A percentile compares a stretch with the other conserved stretches of the same genome.
These are phyloP conservation scores for Cryptococcus sp. DNA, from an alignment of 1,284 basidiomycete species.

Conservation along the genomic window DNA sequence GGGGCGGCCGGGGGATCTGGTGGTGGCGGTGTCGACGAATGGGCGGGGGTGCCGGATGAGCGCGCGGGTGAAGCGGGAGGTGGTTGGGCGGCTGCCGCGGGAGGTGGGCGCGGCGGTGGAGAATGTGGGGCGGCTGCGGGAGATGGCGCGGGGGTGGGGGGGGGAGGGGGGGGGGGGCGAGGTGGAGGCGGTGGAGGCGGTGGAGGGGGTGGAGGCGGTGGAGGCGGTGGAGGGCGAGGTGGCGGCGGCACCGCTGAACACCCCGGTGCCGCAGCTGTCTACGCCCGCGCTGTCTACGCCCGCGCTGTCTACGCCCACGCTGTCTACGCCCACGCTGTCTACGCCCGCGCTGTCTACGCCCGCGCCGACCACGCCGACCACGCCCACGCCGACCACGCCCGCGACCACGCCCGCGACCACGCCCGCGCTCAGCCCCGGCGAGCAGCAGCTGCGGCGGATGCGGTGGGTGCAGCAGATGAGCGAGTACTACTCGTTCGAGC, in stretches of 20 bases:
- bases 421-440: conserved; percentile 37
- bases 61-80: conserved; percentile 73
- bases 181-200: conserved; percentile 34
- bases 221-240: conserved; percentile 18
- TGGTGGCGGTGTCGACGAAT: conserved; percentile 87
- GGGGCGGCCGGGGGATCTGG: conserved; percentile 59
- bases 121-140: conserved; percentile 69
- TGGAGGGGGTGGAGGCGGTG: conserved; percentile 60
- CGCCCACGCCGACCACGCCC: not conserved
- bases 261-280: conserved; percentile 66
- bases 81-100: conserved; percentile 69
- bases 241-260: conserved; percentile 64
- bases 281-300: conserved; percentile 29
- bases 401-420: not conserved
- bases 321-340: no score
- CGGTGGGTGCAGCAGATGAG: conserved; percentile 87
- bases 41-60: conserved; percentile 86
- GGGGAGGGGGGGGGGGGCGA: conserved; percentile 18
- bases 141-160: conserved; percentile 57
- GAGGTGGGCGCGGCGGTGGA: conserved; percentile 74
- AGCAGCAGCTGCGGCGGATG: conserved; percentile 63
- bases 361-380: no score
- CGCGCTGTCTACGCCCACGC: no score
- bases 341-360: no score
- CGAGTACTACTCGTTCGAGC: conserved; percentile 87